A percentile compares a stretch with the other conserved stretches of the same genome.
Conservation (phyloP, 2,329 filamentous ascomycete species). For the Fonsecaea multimorphosa region DNA sequence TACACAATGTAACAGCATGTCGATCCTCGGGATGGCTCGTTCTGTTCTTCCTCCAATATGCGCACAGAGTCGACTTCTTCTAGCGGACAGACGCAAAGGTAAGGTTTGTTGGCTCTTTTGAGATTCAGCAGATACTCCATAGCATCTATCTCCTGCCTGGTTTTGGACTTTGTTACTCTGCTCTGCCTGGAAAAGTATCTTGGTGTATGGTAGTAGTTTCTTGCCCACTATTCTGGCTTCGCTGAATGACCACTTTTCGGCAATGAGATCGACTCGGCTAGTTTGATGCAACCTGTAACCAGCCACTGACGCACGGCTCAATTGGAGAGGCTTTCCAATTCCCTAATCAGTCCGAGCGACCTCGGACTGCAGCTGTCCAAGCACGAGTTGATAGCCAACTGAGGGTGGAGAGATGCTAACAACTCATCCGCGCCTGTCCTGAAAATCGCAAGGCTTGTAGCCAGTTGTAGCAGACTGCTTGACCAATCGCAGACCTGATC, state of each 20-base stretch:
- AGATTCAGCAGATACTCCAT: slow-evolving; percentile 38
- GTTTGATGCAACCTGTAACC: slow-evolving; percentile 24
- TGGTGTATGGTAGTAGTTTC: slow-evolving; percentile 65
- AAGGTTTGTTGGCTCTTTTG: slow-evolving; percentile 32
- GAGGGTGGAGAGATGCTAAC: slow-evolving; percentile 3
- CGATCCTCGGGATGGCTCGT: slow-evolving; percentile 1
- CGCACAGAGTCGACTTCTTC: slow-evolving; percentile 24
- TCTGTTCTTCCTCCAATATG: neutral
- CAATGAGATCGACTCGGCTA: slow-evolving; percentile 29
- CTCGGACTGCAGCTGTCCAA: slow-evolving; percentile 9
- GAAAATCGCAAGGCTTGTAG: slow-evolving; percentile 4
- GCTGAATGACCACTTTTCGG: slow-evolving; percentile 25
- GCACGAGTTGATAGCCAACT: neutral
- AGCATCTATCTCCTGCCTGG: slow-evolving; percentile 40
- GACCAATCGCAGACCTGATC: slow-evolving; percentile 3
- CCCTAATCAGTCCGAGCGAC: slow-evolving; percentile 21
- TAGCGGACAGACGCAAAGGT: slow-evolving; percentile 28
- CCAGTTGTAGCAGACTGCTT: slow-evolving; percentile 1
- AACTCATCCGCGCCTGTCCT: slow-evolving; percentile 9
- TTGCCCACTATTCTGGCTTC: slow-evolving; percentile 37
- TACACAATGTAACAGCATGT: slow-evolving; percentile 5
- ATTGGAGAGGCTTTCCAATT: slow-evolving; percentile 18
- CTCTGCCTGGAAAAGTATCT: slow-evolving; percentile 70
- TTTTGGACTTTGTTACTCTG: slow-evolving; percentile 35
- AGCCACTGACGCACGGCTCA: slow-evolving; percentile 21